Evolutionary conservation across 805 yeast genomes (phyloP).

Genomic region (Candida dajiaensis): DNA sequence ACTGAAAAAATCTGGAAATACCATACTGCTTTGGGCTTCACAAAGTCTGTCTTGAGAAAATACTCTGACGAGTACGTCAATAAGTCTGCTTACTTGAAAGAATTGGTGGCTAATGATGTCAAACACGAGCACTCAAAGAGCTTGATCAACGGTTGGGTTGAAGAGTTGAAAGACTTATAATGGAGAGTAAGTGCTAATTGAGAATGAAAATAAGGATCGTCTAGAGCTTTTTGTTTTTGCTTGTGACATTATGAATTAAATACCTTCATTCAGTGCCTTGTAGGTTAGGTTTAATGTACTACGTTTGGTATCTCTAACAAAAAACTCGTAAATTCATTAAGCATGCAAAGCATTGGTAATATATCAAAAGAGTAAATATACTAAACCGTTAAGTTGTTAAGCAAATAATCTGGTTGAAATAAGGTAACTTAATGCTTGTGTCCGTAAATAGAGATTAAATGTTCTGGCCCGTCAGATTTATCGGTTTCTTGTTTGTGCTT

Average conservation of each 20-base stretch:
- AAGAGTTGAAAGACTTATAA: conserved; percentile 24
- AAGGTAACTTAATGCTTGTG: background rate
- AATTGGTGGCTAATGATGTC: conserved; percentile 28
- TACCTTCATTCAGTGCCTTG: background rate
- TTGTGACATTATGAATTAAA: background rate
- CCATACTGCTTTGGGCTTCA: conserved; percentile 29
- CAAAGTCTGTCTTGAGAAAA: conserved; percentile 36
- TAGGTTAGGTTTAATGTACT: background rate
- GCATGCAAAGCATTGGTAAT: background rate
- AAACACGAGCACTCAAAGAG: conserved; percentile 27
- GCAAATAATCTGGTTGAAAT: background rate
- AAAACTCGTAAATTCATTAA: background rate
- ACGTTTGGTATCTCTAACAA: background rate
- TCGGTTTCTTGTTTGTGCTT: background rate
- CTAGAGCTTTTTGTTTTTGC: background rate
- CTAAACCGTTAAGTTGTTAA: background rate
- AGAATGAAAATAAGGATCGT: background rate
- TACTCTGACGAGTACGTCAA: conserved; percentile 37
- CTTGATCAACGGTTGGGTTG: conserved; percentile 27
- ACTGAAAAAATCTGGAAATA: conserved; percentile 38
- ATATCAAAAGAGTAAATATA: background rate
- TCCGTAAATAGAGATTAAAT: background rate
- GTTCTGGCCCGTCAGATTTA: background rate
- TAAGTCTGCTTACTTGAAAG: conserved; percentile 27
- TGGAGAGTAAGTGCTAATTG: background rate